Percentiles rank a stretch among this genome's conserved stretches.
Conservation (phyloP, 805 yeast species). For the Lachancea meyersii region DNA sequence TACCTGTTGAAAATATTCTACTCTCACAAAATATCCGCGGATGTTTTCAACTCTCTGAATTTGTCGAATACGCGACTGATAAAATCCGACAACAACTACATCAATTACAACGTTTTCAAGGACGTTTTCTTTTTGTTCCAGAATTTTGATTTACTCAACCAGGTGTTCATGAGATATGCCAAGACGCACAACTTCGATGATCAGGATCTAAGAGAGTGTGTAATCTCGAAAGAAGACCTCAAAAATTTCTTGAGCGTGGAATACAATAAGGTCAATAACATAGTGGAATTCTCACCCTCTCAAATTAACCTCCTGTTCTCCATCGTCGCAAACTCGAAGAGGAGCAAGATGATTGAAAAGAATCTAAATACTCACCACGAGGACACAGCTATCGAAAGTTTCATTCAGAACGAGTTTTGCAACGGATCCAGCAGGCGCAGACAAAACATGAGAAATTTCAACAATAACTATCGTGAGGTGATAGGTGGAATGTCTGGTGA, state of each 20-base stretch:
- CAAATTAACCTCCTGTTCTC: conserved; percentile 37
- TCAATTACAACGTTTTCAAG: conserved; percentile 34
- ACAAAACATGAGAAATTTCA: conserved; percentile 22
- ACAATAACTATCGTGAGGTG: conserved; percentile 24
- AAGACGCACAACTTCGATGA: conserved; percentile 25
- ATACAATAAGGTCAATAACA: conserved; percentile 37
- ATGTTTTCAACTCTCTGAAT: conserved; percentile 32
- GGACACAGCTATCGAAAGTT: conserved; percentile 24
- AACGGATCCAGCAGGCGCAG: conserved; percentile 18
- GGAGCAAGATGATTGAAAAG: conserved; percentile 17
- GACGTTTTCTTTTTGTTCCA: conserved; percentile 37
- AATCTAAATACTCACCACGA: conserved; percentile 21
- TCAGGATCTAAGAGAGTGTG: conserved; percentile 24
- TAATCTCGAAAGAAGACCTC: conserved; percentile 35
- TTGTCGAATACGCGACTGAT: conserved; percentile 26
- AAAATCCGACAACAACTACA: conserved; percentile 29
- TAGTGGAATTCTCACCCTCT: conserved; percentile 37
- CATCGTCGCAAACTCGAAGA: conserved; percentile 33
- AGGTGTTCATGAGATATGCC: conserved; percentile 33
- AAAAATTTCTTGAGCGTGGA: conserved; percentile 33
- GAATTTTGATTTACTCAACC: conserved; percentile 37
- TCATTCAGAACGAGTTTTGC: conserved; percentile 26
- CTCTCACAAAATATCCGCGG: conserved; percentile 36
- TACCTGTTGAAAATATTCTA: conserved; percentile 32
- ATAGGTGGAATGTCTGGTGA: conserved; percentile 22